phyloP scores from a whole-genome alignment of 129 eudicot species.

The Lonicera japonica region DNA sequence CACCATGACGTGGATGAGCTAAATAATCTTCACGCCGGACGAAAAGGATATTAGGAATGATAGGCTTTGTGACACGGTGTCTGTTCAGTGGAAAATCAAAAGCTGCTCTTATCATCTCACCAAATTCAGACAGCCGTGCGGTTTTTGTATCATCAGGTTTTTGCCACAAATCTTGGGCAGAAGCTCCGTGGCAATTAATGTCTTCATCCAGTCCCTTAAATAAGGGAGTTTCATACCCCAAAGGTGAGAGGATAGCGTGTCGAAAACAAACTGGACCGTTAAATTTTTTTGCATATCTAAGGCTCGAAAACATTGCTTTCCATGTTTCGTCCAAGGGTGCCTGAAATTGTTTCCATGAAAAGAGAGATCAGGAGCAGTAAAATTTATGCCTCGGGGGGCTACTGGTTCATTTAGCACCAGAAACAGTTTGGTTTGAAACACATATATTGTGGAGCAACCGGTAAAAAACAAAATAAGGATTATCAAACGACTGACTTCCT shows the following conservation, averaged over 20 bases:
- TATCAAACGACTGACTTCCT: not conserved
- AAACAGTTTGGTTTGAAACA: not conserved
- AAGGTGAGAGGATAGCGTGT: constrained; percentile 78
- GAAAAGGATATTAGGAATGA: constrained; percentile 50
- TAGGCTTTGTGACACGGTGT: constrained; percentile 29
- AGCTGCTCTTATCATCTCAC: constrained; percentile 90
- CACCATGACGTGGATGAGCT: constrained; percentile 97
- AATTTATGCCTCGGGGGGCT: not conserved
- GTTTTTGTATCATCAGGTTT: constrained; percentile 69
- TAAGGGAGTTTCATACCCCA: constrained; percentile 88
- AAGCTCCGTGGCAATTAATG: constrained; percentile 66
- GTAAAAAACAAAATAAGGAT: not conserved
- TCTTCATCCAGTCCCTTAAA: constrained; percentile 65
- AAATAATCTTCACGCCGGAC: constrained; percentile 93
- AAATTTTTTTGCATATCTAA: constrained; percentile 77
- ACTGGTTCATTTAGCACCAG: not conserved
- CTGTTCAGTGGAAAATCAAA: constrained; percentile 66
- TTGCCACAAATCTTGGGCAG: constrained; percentile 68
- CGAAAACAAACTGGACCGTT: constrained; percentile 83
- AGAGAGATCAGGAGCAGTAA: not conserved
- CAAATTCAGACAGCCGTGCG: constrained; percentile 83
- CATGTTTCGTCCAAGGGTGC: constrained; percentile 90
- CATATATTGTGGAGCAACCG: not conserved
- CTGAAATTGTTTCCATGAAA: constrained; percentile 29
- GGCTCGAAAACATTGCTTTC: constrained; percentile 76